phyloP scores from a whole-genome alignment of 768 basidiomycete species.

The Chalciporus sphaerocephalus region DNA sequence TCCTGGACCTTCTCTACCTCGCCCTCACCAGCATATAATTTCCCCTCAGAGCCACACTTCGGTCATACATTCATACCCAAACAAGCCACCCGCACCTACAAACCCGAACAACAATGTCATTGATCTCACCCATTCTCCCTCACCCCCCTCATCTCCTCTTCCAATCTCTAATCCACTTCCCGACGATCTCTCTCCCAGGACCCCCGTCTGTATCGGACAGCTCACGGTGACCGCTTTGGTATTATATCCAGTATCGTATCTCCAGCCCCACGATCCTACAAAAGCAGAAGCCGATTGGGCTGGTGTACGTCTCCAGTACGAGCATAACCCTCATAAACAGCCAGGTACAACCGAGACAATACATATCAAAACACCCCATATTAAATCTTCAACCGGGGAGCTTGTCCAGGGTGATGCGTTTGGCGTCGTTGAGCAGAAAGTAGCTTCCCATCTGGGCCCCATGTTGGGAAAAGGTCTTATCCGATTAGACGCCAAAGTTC shows the following conservation, averaged over 20 bases:
- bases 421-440: constrained; percentile 82
- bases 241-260: constrained; percentile 74
- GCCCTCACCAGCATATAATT: constrained; percentile 19
- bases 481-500: constrained; percentile 72
- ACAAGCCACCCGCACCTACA: constrained; percentile 19
- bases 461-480: constrained; percentile 84
- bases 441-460: constrained; percentile 71
- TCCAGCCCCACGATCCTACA: constrained; percentile 43
- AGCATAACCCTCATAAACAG: constrained; percentile 53
- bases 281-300: constrained; percentile 57
- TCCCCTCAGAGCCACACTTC: constrained; percentile 25
- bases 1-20: constrained; percentile 38
- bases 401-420: constrained; percentile 60
- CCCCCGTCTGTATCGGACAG: constrained; percentile 85
- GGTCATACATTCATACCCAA: constrained; percentile 16
- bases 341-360: constrained; percentile 62
- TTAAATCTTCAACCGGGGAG: constrained; percentile 50
- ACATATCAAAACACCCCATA: constrained; percentile 65
- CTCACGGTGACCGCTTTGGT: constrained; percentile 79
- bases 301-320: constrained; percentile 65
- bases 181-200: constrained; percentile 67
- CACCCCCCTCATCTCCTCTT: constrained; percentile 40
- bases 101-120: constrained; percentile 53
- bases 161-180: constrained; percentile 36
- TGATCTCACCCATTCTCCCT: constrained; percentile 70